phyloP scores from a whole-genome alignment of 2,329 filamentous ascomycete species.

The Nothopassalora personata region DNA sequence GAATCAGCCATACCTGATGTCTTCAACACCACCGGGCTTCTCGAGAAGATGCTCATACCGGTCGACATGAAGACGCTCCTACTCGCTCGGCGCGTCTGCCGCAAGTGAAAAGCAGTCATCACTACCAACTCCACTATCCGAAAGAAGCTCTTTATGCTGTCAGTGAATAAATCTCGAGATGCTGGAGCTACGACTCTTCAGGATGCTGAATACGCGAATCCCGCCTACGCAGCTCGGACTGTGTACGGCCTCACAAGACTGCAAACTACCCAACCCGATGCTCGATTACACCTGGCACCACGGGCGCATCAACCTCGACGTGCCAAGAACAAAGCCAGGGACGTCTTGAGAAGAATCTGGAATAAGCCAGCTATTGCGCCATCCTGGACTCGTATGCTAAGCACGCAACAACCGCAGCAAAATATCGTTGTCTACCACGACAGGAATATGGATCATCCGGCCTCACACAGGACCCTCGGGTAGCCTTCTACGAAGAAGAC shows the following conservation, averaged over 20 bases:
- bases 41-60: not conserved
- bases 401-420: not conserved
- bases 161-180: not conserved
- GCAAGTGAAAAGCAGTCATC: not conserved
- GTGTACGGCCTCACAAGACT: not conserved
- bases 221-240: not conserved
- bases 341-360: not conserved
- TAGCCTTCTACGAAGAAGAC: not conserved
- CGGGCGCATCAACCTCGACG: not conserved
- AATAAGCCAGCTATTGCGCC: not conserved
- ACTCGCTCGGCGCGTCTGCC: not conserved
- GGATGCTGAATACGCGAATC: not conserved
- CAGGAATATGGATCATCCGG: not conserved
- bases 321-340: not conserved
- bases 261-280: not conserved
- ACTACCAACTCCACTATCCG: not conserved
- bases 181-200: not conserved
- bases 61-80: constrained; percentile 4
- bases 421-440: not conserved
- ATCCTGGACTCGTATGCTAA: not conserved
- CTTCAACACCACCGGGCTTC: not conserved
- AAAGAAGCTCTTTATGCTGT: not conserved
- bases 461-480: not conserved
- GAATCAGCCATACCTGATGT: not conserved
- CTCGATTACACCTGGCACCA: not conserved